Percentiles rank a stretch among this genome's conserved stretches.
Evolutionary conservation across 2,329 filamentous ascomycete species (phyloP).

Genomic region (Colletotrichum higginsianum): DNA sequence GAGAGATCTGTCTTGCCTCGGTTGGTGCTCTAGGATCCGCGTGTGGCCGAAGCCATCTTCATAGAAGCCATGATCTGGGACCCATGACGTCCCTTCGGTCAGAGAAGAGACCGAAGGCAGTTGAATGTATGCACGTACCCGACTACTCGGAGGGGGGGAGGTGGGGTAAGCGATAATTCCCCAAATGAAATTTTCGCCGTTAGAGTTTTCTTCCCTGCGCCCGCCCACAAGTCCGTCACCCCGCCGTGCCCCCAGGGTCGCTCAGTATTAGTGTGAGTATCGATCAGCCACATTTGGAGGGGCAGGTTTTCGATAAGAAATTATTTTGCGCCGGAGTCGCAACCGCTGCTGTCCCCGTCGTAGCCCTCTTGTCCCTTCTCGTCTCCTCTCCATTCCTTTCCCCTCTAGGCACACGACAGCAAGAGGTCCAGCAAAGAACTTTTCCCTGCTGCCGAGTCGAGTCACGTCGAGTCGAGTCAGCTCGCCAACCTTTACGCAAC

Average conservation of each 20-base stretch:
- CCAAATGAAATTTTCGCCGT: constrained; percentile 33
- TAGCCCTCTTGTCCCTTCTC: neutral
- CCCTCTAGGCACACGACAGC: neutral
- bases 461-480: constrained; percentile 4
- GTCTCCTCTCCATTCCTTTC: constrained; percentile 6
- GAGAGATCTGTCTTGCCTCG: constrained; percentile 28
- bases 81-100: too few relatives aligned
- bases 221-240: constrained; percentile 10
- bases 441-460: constrained; percentile 3
- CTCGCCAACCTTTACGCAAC: neutral
- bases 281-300: constrained; percentile 30
- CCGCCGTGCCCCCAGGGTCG: constrained; percentile 17
- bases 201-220: neutral
- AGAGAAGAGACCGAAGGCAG: too few relatives aligned
- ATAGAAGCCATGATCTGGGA: neutral
- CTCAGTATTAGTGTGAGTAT: neutral
- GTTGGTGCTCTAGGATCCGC: constrained; percentile 15
- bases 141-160: constrained; percentile 1
- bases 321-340: constrained; percentile 29
- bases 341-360: neutral
- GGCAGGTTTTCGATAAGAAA: constrained; percentile 30
- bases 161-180: constrained; percentile 28
- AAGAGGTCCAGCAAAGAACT: constrained; percentile 28
- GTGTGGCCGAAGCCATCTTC: too few relatives aligned
- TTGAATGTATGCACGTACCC: too few relatives aligned